Base-by-base conservation (phyloP, 768 basidiomycete genomes). In the Mycena indigotica region DNA sequence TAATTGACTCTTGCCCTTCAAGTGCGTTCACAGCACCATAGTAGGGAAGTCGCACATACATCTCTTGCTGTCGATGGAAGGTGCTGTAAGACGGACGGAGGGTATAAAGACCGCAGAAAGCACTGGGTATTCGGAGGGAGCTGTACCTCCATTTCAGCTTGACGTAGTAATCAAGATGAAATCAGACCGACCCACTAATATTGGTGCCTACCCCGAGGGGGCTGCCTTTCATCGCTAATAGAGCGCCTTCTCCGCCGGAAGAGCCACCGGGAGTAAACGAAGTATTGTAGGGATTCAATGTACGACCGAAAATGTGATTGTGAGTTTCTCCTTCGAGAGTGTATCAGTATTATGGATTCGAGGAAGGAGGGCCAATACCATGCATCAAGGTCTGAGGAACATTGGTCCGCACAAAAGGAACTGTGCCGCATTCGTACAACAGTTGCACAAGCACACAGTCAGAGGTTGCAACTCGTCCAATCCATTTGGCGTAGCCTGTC, bases 241-340 rank as follows among this genome's bases (percentile, higher is more conserved):
- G 72, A 0, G 87, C 85, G 8, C 83, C 83, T 71, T 89, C 88
- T 1, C 88, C 88, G 1, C 87, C 88, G 2, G 82, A 83, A 0
- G 84, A 86, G 2, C 87, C 88, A 1, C 88, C 88, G 2, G 77
- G 73, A 1, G 83, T 86, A 30, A 86, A 72, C 0, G 72, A 70
- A 2, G 79, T 74, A 63, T 86, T 87, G 62, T 78, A 80, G 0
- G 87, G 87, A 63, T 88, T 87, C 28, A 74, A 61, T 4, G 87
- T 87, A 2, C 84, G 77, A 2, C 86, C 87, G 61, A 80, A 88
- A 3, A 87, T 75, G 62, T 83, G 73, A 67, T 88, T 88, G 66
- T 77, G 74, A 0, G 84, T 83, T 66, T 90, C 88, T 1, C 82
- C 79, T 76, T 35, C 75, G 77, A 75, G 77, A 51, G 26, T 17